Base-by-base conservation (phyloP, 371 early-diverging fungal species). In the Mucor lusitanicus region DNA sequence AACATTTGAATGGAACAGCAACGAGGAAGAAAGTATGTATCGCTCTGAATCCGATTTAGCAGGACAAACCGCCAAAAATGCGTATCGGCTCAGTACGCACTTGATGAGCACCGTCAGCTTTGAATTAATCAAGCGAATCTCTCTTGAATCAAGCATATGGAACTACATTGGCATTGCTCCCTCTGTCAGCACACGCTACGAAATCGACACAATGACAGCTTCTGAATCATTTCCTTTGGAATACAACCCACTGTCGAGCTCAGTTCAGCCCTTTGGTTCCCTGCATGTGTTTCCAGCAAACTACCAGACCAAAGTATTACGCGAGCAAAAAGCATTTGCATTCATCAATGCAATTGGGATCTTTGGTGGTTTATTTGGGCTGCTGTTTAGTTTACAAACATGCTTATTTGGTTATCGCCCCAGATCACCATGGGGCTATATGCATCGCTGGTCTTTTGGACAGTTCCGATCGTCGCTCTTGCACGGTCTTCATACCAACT, bases 381-480 rank as follows among this genome's bases (percentile, higher is more conserved):
- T 71, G 2, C 23, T 69, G 3, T 68, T 64, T 27, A 68, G 65
- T 12, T 50, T 72, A 9, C 72, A 72, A 28, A 55, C 72, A 19
- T 67, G 67, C 19, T 50, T 67, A n/a, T 67, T 67, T 55, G 67
- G 71, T 21, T 62, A 70, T 46, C 56, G 71, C 8, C 71, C 71
- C 12, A 54, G 71, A n/a, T 70, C 71, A 4, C 71, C 71, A 1
- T 70, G 71, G 71, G 71, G 71, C 12, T 67, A 67, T 25, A 62
- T 70, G 58, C 71, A 70, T 59, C 67, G 71, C 40, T 70, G 71
- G 71, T 70, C 71, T 13, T 67, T 70, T 70, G 71, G 71, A 19
- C 63, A 71, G 12, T 68, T 71, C 25, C 32, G 68, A 35, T 62
- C 53, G 11, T 71, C 71, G 2, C 46, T 71, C 1, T 23, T 71